Base-by-base conservation (phyloP, 129 eudicot species). In the Helichrysum umbraculigerum region DNA sequence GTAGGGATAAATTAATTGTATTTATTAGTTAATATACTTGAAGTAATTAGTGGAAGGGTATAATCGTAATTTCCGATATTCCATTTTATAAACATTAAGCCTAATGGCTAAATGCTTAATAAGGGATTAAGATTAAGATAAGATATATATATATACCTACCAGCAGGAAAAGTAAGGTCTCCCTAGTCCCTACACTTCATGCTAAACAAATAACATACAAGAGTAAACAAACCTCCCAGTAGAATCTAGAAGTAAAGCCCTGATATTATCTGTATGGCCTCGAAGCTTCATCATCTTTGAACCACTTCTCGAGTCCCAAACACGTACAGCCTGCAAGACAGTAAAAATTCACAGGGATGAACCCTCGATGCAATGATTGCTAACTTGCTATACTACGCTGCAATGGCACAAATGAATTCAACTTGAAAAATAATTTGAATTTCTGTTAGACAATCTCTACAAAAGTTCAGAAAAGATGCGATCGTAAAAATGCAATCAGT, bases 281-380 rank as follows among this genome's bases (percentile, higher is more conserved):
- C 89, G 80, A 80, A 92, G 92, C 85, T 92, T 92, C 98, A 92
- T 89, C 68, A 86, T 84, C 81, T 92, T 92, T 5, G 96, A 79
- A 79, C 98, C 96, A 77, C 81, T 87, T 83, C 98, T 89, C 33
- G 96, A 91, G 83, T 92, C 98, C 98, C 98, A 92, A 81, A 90
- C 96, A 72, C 98, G 98, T 75, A 92, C 90, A 78, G 88, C 91
- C 98, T 92, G 52, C 44, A 83, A 44, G 52, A 81, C 63, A 78
- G 21, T 6, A 62, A 19, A 69, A 39, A 62, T 30, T 32, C 54
- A 47, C 54, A 71, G 47, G 52, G 14, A 77, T 68, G 75, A 67
- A 66, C 34, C 78, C 35, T 75, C 62, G 12, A 17, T 7, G 14
- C 32, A 57, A 68, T 57, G 60, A 11, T 28, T 25, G n/a, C 28